Conservation (phyloP, 73 alveolate species). For the Urostyla sp. region DNA sequence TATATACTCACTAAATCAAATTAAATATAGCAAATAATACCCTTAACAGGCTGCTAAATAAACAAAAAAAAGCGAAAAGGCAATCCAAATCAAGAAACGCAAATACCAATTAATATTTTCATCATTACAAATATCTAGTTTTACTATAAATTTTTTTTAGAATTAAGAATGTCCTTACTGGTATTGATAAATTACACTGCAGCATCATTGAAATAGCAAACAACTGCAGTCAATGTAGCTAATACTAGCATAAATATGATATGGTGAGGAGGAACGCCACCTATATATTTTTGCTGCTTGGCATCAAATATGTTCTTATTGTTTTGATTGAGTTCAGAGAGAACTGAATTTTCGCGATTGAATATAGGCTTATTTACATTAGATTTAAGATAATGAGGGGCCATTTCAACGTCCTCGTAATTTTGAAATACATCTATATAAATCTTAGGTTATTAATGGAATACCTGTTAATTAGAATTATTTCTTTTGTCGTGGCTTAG, state of each 20-base stretch:
- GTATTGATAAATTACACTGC: neutral
- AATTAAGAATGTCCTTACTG: neutral
- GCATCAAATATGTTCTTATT: too few relatives aligned
- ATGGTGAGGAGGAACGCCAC: neutral
- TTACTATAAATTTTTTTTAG: neutral
- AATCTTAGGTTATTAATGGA: too few relatives aligned
- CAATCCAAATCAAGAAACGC: conserved; percentile 5
- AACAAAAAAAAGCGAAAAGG: neutral
- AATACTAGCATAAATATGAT: neutral
- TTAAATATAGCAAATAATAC: neutral
- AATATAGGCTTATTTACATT: too few relatives aligned
- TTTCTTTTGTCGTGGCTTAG: too few relatives aligned
- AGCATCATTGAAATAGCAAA: conserved; percentile 2
- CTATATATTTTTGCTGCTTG: too few relatives aligned
- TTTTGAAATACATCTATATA: too few relatives aligned
- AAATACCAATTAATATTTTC: neutral
- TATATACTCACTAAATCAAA: conserved; percentile 55
- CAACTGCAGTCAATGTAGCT: neutral
- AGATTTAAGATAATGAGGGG: too few relatives aligned
- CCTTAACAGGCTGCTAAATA: conserved; percentile 52
- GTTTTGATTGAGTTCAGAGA: too few relatives aligned
- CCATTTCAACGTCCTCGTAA: too few relatives aligned
- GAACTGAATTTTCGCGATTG: too few relatives aligned
- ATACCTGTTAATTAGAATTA: too few relatives aligned
- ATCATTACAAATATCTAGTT: neutral